A percentile compares a stretch with the other conserved stretches of the same genome.
Evolutionary conservation across 1,284 basidiomycete genomes (phyloP).

Genomic region (Sparassis latifolia): DNA sequence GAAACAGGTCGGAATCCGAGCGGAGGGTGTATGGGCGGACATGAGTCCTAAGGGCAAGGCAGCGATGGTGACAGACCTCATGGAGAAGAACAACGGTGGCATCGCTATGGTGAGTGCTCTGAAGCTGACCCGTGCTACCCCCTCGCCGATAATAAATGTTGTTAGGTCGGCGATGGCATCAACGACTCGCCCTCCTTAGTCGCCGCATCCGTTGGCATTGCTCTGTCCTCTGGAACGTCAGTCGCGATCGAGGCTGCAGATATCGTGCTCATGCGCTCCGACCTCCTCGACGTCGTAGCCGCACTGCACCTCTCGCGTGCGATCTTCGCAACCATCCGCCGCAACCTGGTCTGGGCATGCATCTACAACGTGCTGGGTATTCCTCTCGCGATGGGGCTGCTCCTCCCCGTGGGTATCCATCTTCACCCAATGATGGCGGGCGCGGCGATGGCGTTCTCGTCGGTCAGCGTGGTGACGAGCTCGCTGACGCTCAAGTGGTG

Average conservation of each 20-base stretch:
- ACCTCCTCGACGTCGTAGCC: slow-evolving; percentile 94
- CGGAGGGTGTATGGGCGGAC: slow-evolving; percentile 78
- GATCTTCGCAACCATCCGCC: slow-evolving; percentile 88
- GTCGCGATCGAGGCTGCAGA: slow-evolving; percentile 98
- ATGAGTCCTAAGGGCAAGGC: slow-evolving; percentile 95
- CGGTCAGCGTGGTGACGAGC: slow-evolving; percentile 91
- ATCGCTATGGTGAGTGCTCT: slow-evolving; percentile 77
- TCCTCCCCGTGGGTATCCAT: slow-evolving; percentile 88
- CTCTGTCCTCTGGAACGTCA: slow-evolving; percentile 91
- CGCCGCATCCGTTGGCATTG: slow-evolving; percentile 92
- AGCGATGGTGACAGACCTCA: slow-evolving; percentile 71
- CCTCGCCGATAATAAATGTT: neutral
- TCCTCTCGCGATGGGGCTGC: slow-evolving; percentile 97
- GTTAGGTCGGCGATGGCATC: slow-evolving; percentile 94
- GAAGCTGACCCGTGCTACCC: neutral
- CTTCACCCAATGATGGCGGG: slow-evolving; percentile 98
- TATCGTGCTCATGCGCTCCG: slow-evolving; percentile 94
- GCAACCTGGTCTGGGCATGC: slow-evolving; percentile 90
- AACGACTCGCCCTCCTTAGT: slow-evolving; percentile 98
- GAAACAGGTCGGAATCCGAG: slow-evolving; percentile 76
- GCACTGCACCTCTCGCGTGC: slow-evolving; percentile 85
- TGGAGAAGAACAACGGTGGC: slow-evolving; percentile 59
- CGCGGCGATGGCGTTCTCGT: slow-evolving; percentile 96
- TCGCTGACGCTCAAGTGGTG: slow-evolving; percentile 87
- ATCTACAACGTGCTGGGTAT: slow-evolving; percentile 93